Conservation (phyloP, 2,329 filamentous ascomycete genomes). For the Colletotrichum shisoi region DNA sequence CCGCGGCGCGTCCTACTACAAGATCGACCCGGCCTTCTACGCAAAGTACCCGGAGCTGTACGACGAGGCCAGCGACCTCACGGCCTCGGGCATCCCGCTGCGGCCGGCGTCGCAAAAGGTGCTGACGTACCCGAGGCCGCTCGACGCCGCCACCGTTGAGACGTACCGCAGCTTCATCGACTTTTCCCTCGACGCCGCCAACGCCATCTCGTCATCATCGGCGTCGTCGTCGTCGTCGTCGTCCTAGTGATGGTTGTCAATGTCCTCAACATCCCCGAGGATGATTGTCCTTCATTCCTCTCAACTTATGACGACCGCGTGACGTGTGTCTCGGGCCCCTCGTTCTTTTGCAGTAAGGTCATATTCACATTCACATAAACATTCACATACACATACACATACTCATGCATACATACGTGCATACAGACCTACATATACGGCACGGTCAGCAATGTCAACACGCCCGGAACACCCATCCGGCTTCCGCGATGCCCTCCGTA, state of each 20-base stretch:
- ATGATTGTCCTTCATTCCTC: too few relatives aligned
- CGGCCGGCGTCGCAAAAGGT: constrained; percentile 42
- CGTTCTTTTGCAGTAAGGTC: neutral
- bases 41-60: constrained; percentile 47
- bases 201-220: constrained; percentile 37
- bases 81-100: constrained; percentile 45
- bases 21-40: constrained; percentile 48
- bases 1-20: constrained; percentile 46
- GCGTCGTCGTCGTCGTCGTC: neutral
- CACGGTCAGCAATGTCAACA: constrained; percentile 32
- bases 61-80: constrained; percentile 42
- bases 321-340: constrained; percentile 11
- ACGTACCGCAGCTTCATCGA: constrained; percentile 48
- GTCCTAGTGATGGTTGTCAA: too few relatives aligned
- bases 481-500: constrained; percentile 20
- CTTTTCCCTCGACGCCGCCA: constrained; percentile 45
- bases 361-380: too few relatives aligned
- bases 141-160: constrained; percentile 44
- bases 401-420: too few relatives aligned
- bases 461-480: constrained; percentile 17
- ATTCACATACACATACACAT: too few relatives aligned
- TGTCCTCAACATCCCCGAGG: too few relatives aligned
- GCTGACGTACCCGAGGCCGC: constrained; percentile 45
- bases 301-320: constrained; percentile 18
- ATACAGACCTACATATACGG: neutral